Evolutionary conservation across 805 yeast genomes (phyloP).

Genomic region (Maudiozyma bulderi): DNA sequence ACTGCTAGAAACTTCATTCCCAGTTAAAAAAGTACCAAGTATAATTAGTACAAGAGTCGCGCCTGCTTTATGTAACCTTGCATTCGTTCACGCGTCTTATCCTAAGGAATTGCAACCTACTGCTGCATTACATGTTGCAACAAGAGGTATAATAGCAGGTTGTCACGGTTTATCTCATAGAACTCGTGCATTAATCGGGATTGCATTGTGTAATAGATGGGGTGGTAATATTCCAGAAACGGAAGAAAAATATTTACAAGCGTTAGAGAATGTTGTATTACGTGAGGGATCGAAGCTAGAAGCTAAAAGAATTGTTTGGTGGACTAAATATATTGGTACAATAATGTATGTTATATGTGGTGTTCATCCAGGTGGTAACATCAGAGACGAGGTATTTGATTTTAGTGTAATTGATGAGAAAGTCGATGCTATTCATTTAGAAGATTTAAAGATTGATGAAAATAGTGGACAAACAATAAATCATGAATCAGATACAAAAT

Average conservation of each 20-base stretch:
- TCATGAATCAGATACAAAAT: not conserved
- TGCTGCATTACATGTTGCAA: conserved; percentile 62
- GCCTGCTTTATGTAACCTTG: conserved; percentile 63
- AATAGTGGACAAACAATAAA: conserved; percentile 10
- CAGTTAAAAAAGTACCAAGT: conserved; percentile 44
- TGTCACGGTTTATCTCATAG: conserved; percentile 68
- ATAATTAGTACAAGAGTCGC: conserved; percentile 51
- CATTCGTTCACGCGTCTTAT: conserved; percentile 68
- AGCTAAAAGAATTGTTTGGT: conserved; percentile 46
- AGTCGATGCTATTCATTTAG: not conserved
- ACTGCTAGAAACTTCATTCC: conserved; percentile 48
- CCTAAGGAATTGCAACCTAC: conserved; percentile 70
- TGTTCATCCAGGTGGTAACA: conserved; percentile 73
- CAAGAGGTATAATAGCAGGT: conserved; percentile 67
- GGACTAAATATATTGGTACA: conserved; percentile 66
- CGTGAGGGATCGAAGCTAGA: conserved; percentile 36
- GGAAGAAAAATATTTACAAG: conserved; percentile 38
- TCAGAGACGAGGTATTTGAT: conserved; percentile 48
- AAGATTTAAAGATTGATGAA: conserved; percentile 10
- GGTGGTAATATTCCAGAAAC: conserved; percentile 63
- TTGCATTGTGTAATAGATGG: conserved; percentile 73
- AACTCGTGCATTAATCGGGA: conserved; percentile 60
- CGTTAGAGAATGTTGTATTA: conserved; percentile 40
- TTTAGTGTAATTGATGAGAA: conserved; percentile 31
- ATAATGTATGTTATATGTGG: conserved; percentile 73